A percentile compares a stretch with the other conserved stretches of the same genome.
Evolutionary conservation across 305 asterid species (phyloP).

Genomic region (Plantago lanceolata): DNA sequence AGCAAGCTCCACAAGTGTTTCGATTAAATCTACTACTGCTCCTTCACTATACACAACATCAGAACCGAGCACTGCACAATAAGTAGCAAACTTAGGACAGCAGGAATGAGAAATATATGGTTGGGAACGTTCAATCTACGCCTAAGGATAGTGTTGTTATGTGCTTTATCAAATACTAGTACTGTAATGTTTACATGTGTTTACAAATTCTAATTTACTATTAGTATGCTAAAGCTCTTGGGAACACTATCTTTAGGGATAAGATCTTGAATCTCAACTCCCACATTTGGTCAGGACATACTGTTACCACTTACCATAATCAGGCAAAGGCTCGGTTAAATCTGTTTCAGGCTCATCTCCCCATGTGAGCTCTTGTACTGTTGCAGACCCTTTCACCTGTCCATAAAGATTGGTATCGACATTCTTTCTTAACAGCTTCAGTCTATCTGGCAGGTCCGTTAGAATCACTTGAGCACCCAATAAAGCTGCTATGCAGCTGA

Average conservation of each 20-base stretch:
- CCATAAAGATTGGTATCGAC: conserved; percentile 73
- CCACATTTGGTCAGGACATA: no score
- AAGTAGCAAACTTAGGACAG: background rate
- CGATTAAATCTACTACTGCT: conserved; percentile 72
- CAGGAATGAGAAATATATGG: no score
- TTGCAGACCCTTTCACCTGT: conserved; percentile 67
- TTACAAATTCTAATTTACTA: no score
- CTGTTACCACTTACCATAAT: conserved; percentile 46
- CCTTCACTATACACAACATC: conserved; percentile 85
- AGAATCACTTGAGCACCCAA: conserved; percentile 82
- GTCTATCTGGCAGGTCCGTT: conserved; percentile 85
- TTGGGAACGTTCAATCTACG: no score
- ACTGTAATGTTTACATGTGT: no score
- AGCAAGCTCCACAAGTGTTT: conserved; percentile 57
- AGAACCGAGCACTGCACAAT: conserved; percentile 63
- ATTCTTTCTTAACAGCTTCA: conserved; percentile 73
- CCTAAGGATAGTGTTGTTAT: no score
- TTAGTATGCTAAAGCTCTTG: no score
- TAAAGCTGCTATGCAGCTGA: conserved; percentile 81
- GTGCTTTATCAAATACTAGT: no score
- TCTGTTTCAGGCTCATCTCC: conserved; percentile 59
- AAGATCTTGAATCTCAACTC: background rate
- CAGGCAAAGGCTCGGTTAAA: conserved; percentile 56
- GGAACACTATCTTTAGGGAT: no score
- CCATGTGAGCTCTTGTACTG: conserved; percentile 74